phyloP scores from a whole-genome alignment of 2,329 filamentous ascomycete species.

The Penicillium fuscoglaucum region DNA sequence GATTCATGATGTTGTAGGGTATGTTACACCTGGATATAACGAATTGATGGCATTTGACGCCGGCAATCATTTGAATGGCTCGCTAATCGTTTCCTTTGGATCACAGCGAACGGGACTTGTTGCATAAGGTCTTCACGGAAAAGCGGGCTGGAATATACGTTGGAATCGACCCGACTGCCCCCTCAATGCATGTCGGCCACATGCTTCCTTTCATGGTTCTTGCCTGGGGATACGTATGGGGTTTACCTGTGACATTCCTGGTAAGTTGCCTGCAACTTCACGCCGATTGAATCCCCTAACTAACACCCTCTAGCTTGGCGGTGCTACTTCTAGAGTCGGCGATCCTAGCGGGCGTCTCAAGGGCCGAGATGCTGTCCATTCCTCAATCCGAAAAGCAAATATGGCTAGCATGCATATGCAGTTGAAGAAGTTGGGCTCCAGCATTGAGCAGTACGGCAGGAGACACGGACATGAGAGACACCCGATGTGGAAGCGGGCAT shows the following conservation, averaged over 20 bases:
- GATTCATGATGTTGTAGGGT: slow-evolving; percentile 51
- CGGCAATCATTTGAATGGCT: neutral
- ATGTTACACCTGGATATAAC: slow-evolving; percentile 10
- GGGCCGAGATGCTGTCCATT: slow-evolving; percentile 40
- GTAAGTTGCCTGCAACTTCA: slow-evolving; percentile 32
- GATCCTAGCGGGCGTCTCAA: slow-evolving; percentile 49
- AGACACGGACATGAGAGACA: slow-evolving; percentile 65
- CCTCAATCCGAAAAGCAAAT: slow-evolving; percentile 46
- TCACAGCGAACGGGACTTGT: slow-evolving; percentile 42
- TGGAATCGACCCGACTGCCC: slow-evolving; percentile 52
- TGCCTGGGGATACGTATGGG: slow-evolving; percentile 52
- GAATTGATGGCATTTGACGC: neutral
- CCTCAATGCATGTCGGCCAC: slow-evolving; percentile 53
- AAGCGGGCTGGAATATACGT: slow-evolving; percentile 50
- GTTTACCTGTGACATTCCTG: slow-evolving; percentile 47
- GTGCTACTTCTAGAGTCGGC: slow-evolving; percentile 48
- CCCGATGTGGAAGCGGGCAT: slow-evolving; percentile 64
- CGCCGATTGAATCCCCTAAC: neutral
- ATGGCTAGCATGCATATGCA: slow-evolving; percentile 53
- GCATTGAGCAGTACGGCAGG: slow-evolving; percentile 66
- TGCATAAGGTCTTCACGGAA: slow-evolving; percentile 47
- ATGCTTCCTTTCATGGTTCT: slow-evolving; percentile 54
- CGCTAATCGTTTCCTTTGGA: slow-evolving; percentile 13
- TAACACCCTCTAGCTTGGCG: slow-evolving; percentile 44
- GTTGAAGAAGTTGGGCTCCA: slow-evolving; percentile 66